Evolutionary conservation across 345 rosid genomes (phyloP).

Genomic region (Alliaria petiolata): DNA sequence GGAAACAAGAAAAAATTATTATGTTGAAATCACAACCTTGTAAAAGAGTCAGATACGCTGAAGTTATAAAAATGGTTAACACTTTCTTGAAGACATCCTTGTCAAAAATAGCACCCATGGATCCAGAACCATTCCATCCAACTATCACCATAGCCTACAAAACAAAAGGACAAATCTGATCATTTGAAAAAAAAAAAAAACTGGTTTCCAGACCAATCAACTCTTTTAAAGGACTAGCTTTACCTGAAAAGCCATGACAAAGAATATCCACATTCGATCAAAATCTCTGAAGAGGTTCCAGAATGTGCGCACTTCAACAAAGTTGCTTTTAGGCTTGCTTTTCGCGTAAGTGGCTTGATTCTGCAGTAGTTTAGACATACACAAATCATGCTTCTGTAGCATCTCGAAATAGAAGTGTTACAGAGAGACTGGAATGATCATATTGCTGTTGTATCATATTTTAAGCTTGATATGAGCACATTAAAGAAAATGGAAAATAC

Average conservation of each 20-base stretch:
- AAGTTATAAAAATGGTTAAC: conserved; percentile 77
- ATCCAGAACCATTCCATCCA: conserved; percentile 80
- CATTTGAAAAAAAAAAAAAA: not conserved
- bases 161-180: not conserved
- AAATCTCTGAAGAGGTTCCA: conserved; percentile 91
- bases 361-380: conserved; percentile 38
- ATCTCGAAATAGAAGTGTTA: conserved; percentile 6
- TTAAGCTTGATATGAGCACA: not conserved
- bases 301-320: conserved; percentile 97
- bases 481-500: conserved; percentile 33
- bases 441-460: not conserved
- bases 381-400: conserved; percentile 10
- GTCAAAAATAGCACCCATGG: conserved; percentile 57
- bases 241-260: conserved; percentile 93
- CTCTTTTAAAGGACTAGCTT: not conserved
- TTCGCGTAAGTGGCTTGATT: conserved; percentile 43
- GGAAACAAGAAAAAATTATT: not conserved
- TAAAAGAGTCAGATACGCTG: conserved; percentile 77
- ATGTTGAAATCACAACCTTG: conserved; percentile 47
- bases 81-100: conserved; percentile 63
- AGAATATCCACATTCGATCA: conserved; percentile 98
- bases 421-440: not conserved
- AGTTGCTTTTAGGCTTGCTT: conserved; percentile 81
- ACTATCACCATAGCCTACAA: conserved; percentile 92
- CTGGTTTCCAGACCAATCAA: conserved; percentile 3